Evolutionary conservation across 1,284 basidiomycete genomes (phyloP).

Genomic region (Porogramme epimiltina): DNA sequence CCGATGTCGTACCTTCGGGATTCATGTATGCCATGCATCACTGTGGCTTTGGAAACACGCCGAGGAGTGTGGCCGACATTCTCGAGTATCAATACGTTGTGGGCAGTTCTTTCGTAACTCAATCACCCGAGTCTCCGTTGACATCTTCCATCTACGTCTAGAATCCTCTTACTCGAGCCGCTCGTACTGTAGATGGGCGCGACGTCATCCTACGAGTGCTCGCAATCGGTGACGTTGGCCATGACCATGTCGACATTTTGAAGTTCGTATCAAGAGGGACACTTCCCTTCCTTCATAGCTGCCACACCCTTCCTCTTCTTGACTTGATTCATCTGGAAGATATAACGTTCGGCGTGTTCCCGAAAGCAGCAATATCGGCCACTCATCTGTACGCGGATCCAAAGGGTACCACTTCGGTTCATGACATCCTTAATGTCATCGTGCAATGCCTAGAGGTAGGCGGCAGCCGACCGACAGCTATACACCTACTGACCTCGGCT

Average conservation of each 20-base stretch:
- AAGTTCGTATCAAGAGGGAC: background rate
- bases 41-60: too few relatives aligned
- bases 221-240: background rate
- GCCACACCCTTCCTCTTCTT: slow-evolving; percentile 22
- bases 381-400: slow-evolving; percentile 5
- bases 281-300: background rate
- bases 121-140: too few relatives aligned
- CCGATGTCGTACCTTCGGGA: too few relatives aligned
- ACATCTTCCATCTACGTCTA: too few relatives aligned
- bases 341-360: slow-evolving; percentile 34
- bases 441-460: slow-evolving; percentile 31
- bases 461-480: too few relatives aligned
- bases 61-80: too few relatives aligned
- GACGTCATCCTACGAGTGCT: background rate
- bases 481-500: background rate
- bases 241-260: background rate
- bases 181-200: too few relatives aligned
- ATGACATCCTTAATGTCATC: slow-evolving; percentile 33
- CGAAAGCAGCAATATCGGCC: slow-evolving; percentile 18
- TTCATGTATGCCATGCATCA: too few relatives aligned
- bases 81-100: too few relatives aligned
- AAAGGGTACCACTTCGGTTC: slow-evolving; percentile 31
- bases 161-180: too few relatives aligned
- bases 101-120: too few relatives aligned
- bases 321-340: slow-evolving; percentile 29